These are phyloP conservation scores for Suhomyces yuchorum DNA, from an alignment of 1,139 yeast genomes.

Conservation along the genomic window DNA sequence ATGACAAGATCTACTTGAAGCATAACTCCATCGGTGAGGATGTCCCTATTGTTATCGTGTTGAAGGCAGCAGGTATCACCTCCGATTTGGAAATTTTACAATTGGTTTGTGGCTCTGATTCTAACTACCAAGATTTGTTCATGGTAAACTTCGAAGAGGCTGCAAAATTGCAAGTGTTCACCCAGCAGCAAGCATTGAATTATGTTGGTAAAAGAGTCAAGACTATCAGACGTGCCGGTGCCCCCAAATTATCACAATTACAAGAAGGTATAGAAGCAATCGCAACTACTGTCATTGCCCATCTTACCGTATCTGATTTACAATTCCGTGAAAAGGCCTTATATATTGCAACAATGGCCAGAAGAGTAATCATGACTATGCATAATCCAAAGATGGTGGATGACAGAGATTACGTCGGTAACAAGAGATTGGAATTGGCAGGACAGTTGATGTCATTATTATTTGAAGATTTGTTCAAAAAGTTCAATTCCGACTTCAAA, in stretches of 20 bases:
- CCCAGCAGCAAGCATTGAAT: slow-evolving; percentile 92
- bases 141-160: slow-evolving; percentile 95
- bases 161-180: slow-evolving; percentile 78
- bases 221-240: slow-evolving; percentile 83
- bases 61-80: slow-evolving; percentile 93
- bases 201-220: slow-evolving; percentile 90
- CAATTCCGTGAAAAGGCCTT: slow-evolving; percentile 94
- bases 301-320: slow-evolving; percentile 79
- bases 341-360: slow-evolving; percentile 93
- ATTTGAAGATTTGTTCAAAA: slow-evolving; percentile 95
- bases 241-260: slow-evolving; percentile 73
- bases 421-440: slow-evolving; percentile 93
- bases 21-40: slow-evolving; percentile 96
- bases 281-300: slow-evolving; percentile 96
- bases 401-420: slow-evolving; percentile 98
- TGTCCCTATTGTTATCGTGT: slow-evolving; percentile 86
- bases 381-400: slow-evolving; percentile 94
- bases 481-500: slow-evolving; percentile 91
- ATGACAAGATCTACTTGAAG: slow-evolving; percentile 84
- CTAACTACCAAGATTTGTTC: slow-evolving; percentile 87
- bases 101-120: slow-evolving; percentile 86
- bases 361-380: slow-evolving; percentile 95
- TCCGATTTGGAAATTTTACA: slow-evolving; percentile 94
- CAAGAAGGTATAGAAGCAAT: slow-evolving; percentile 98
- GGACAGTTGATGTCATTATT: slow-evolving; percentile 94